phyloP scores from a whole-genome alignment of 73 alveolate species.

The Loxodes magnus region DNA sequence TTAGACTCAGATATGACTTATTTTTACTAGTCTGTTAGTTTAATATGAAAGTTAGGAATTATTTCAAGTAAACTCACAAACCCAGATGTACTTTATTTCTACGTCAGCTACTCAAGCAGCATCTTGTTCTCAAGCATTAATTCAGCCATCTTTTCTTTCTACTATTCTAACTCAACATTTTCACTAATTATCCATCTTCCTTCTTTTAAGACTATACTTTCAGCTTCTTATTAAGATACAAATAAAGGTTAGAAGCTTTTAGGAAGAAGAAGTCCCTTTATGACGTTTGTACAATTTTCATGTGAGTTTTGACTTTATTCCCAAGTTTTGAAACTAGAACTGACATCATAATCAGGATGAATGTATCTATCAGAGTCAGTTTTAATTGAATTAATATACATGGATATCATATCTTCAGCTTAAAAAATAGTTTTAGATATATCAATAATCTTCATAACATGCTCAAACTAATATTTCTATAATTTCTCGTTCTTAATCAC shows the following conservation, averaged over 20 bases:
- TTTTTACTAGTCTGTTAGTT: conserved; percentile 30
- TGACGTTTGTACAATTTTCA: neutral
- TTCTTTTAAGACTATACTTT: neutral
- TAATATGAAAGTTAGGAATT: conserved; percentile 7
- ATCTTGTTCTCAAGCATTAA: too few relatives aligned
- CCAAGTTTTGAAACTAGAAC: neutral
- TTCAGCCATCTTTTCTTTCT: too few relatives aligned
- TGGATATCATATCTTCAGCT: neutral
- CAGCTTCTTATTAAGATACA: neutral
- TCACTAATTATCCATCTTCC: neutral
- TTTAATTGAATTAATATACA: neutral
- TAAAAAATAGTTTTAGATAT: neutral
- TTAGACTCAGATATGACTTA: conserved; percentile 19
- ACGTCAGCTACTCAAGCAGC: neutral
- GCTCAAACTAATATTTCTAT: neutral
- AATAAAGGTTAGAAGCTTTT: neutral
- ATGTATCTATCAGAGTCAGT: conserved; percentile 1
- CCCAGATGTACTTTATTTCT: neutral
- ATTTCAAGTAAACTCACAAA: neutral
- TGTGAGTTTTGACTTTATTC: neutral
- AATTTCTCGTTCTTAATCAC: neutral
- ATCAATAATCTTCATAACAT: conserved; percentile 6
- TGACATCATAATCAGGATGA: neutral
- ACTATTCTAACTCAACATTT: too few relatives aligned
- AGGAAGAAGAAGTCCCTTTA: neutral